Base-by-base conservation (phyloP, 345 rosid species). In the Aquilaria malaccensis region DNA sequence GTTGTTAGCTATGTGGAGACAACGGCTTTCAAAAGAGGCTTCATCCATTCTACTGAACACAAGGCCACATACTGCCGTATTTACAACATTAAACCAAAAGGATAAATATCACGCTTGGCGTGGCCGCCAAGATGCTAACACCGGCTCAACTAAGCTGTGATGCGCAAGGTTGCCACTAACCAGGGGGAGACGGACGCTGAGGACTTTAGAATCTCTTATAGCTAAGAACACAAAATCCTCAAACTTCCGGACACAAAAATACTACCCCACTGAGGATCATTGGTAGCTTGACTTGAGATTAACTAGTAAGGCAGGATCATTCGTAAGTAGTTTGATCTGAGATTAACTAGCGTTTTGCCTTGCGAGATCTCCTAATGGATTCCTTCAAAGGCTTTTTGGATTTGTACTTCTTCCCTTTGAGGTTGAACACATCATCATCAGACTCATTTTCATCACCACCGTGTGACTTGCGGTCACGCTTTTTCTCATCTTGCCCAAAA, bases 331-430 rank as follows among this genome's bases (percentile, higher is more conserved):
- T 31, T 11, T 10, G 31, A 15, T 10, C 32, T 11, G 22, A 32
- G 7, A 41, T 31, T 41, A 2, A 29, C 64, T 60, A 79, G 53
- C 57, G 33, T 43, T 70, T 82, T n/a, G 58, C 62, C 80, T 78
- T 87, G 7, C 73, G 74, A 49, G 55, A 45, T 30, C 55, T 62
- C 30, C 29, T 57, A 29, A 67, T 70, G 59, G 81, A 54, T 76
- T 77, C 73, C 11, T 58, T 68, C 45, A 13, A 55, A 11, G 70
- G 29, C 50, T 80, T 81, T 61, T 64, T 78, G n/a, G 60, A 22
- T 73, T 81, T 82, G 2, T 61, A 33, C 60, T 71, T 79, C 77
- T 85, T 87, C 55, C 87, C 83, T 72, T 79, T 87, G 10, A 78
- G 67, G 67, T 64, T 67, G 58, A 54, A 80, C 57, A 58, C 65